A percentile compares a stretch with the other conserved stretches of the same genome.
phyloP scores from a whole-genome alignment of 495 filamentous ascomycete genomes.

The Sordaria brevicollis region DNA sequence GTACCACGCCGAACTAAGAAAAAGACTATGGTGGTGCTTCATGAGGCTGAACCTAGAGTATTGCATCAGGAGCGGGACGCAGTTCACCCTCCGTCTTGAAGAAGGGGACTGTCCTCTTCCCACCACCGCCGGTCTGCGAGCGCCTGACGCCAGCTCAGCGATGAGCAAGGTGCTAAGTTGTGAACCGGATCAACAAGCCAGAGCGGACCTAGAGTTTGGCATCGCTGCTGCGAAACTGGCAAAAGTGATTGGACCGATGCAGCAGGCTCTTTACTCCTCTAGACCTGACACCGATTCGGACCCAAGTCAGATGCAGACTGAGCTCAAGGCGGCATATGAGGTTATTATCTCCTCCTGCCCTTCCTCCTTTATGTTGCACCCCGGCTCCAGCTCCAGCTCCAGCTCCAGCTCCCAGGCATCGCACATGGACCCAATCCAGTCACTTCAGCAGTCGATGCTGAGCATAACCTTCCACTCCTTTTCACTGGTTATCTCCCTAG shows the following conservation, averaged over 20 bases:
- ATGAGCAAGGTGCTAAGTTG: not conserved
- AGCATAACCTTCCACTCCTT: conserved; percentile 6
- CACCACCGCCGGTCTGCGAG: not conserved
- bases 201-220: conserved; percentile 1
- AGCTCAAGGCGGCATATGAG: not conserved
- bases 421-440: conserved; percentile 1
- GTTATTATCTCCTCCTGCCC: conserved; percentile 1
- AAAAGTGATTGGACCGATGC: conserved; percentile 6
- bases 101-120: conserved; percentile 15
- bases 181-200: not conserved
- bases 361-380: not conserved
- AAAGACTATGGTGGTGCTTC: conserved; percentile 10
- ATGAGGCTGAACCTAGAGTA: conserved; percentile 12
- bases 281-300: conserved; percentile 1
- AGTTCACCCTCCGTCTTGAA: conserved; percentile 3
- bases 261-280: conserved; percentile 4
- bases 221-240: conserved; percentile 6
- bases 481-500: conserved; percentile 3
- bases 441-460: conserved; percentile 9
- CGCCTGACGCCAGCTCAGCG: not conserved
- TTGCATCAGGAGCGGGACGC: conserved; percentile 13
- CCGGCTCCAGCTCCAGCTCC: not conserved
- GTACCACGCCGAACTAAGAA: conserved; percentile 11
- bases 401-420: not conserved
- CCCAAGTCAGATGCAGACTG: not conserved